Evolutionary conservation across 306 rosid genomes (phyloP), one percentile per base, ranked within the genome.

Genomic region (Sophora flavescens): DNA sequence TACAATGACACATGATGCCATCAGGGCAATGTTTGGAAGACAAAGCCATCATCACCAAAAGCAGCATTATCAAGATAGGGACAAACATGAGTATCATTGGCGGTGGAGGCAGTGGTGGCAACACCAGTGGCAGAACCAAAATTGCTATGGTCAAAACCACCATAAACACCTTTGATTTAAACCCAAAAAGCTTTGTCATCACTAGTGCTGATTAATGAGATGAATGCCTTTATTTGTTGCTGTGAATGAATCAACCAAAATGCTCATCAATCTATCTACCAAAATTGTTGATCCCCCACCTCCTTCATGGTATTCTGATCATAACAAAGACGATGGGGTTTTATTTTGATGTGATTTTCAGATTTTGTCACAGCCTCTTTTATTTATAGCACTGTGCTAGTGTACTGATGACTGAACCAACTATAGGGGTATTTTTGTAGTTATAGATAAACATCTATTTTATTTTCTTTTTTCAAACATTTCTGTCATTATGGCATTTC

Each of bases 71-170:
- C 33, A 80, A 10, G 14, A 74, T 41, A 53, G 89, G 89, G 1
- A 83, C 8, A 2, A 72, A 5, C 78, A 86, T 72, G 2, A 83
- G 26, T 13, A 86, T 66, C 72, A 72, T 52, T 2, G 87, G 87
- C 0, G 87, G 87, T 8, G 83, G 83, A 15, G 81, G 83, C n/a
- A 83, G 52, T 13, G 89, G 83, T 3, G 87, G 89, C 59, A 86
- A 13, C 35, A 80, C 16, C 11, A 82, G 63, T 8, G 89, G 87
- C 13, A 86, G 79, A 44, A 72, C 73, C 71, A 82, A 35, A 30
- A 82, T 44, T 6, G 74, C 41, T 6, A 68, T 7, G 6, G 68
- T 74, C 52, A 78, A 10, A 5, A 45, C 52, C 38, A 56, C 69
- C 85, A 82, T 32, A n/a, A 77, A 35, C 47, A 78, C 36, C 4